Evolutionary conservation across 2,329 filamentous ascomycete genomes (phyloP), one percentile per base, ranked within the genome.

Genomic region (Metarhizium sp.): DNA sequence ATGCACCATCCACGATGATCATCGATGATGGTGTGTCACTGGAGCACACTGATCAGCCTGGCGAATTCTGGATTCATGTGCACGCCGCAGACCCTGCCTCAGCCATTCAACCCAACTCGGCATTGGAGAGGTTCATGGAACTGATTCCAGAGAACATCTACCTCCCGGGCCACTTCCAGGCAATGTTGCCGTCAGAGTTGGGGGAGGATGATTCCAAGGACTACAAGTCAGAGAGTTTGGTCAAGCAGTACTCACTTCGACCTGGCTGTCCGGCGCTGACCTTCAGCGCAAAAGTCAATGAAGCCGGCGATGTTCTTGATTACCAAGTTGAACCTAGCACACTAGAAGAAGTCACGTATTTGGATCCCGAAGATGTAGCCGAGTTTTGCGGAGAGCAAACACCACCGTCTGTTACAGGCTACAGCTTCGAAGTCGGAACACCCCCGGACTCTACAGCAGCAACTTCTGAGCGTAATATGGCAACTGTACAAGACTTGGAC

Each of bases 21-120:
- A 87, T 94, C 56, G 89, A 95, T 61, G 89, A 95, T 65, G 89
- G 85, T 1, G 71, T 95, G 8, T 92, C 88, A 1, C 64, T 94
- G 7, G 85, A 90, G 64, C 67, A 70, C 49, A 79, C 85, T 1
- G 69, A 74, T 4, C 72, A 68, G 18, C 58, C 75, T 20, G 66
- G 75, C 52, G 76, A 87, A 60, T 82, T 81, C 63, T 94, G 89
- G 89, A 74, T 92, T 34, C 88, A 91, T 64, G 71, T 90, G 36
- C 89, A 94, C 66, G 79, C 88, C 46, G 89, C 90, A 14, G 90
- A 94, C 63, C 88, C 88, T 8, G 86, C 86, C 2, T 88, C 89
- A 5, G 80, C 81, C 57, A 82, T 94, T 59, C 63, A 72, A 20
- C 80, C 81, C 18, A 73, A 81, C 25, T 81, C 83, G 42, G 71